phyloP scores from a whole-genome alignment of 2,329 filamentous ascomycete genomes.

The Epichloe sp. region DNA sequence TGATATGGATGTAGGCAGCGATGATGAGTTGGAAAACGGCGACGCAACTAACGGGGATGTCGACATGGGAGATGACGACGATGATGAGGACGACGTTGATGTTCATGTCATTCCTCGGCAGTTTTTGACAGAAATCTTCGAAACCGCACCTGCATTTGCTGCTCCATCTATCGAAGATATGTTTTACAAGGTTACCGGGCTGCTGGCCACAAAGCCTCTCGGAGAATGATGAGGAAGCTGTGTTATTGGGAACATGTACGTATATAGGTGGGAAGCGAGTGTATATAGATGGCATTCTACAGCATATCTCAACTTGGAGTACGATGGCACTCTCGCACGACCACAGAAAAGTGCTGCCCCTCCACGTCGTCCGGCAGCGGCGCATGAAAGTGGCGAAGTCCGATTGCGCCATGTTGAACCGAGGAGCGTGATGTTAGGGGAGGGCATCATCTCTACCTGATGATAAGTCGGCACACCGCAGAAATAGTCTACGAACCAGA shows the following conservation, averaged over 20 bases:
- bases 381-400: background rate
- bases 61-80: constrained; percentile 30
- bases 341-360: background rate
- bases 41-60: constrained; percentile 24
- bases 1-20: constrained; percentile 26
- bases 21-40: constrained; percentile 26
- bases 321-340: too few species aligned
- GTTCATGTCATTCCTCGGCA: constrained; percentile 53
- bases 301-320: background rate
- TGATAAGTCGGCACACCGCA: too few species aligned
- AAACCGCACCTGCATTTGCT: constrained; percentile 53
- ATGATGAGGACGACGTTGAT: constrained; percentile 31
- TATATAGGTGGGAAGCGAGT: background rate
- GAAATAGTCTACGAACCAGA: too few species aligned
- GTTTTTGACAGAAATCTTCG: constrained; percentile 56
- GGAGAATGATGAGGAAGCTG: background rate
- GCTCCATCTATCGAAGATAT: constrained; percentile 61
- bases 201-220: constrained; percentile 38
- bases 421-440: background rate
- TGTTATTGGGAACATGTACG: background rate
- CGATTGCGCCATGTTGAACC: constrained; percentile 3
- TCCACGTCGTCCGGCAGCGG: background rate
- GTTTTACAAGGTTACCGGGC: constrained; percentile 56
- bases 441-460: background rate
- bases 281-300: background rate